These are phyloP conservation scores for Encephalitozoon intestinalis DNA, from an alignment of 371 early-diverging fungal species.

Conservation along the genomic window DNA sequence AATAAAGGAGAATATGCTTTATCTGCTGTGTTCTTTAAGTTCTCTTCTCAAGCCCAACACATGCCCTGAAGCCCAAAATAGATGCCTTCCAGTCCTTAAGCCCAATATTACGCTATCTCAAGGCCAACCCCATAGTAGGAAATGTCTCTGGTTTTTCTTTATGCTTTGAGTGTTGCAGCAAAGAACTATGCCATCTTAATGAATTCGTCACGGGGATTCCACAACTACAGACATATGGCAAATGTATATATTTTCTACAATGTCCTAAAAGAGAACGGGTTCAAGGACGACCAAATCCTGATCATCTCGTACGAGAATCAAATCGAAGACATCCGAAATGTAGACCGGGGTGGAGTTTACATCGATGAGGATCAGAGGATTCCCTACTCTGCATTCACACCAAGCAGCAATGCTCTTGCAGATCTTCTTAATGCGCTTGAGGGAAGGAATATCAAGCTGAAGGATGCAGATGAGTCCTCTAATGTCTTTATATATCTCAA, in stretches of 20 bases:
- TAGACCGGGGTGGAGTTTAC: neutral
- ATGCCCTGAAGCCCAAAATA: neutral
- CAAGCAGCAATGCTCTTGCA: slow-evolving; percentile 5
- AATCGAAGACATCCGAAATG: slow-evolving; percentile 27
- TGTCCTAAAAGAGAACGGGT: slow-evolving; percentile 4
- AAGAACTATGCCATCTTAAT: slow-evolving; percentile 26
- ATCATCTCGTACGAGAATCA: slow-evolving; percentile 11
- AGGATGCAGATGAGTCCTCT: slow-evolving; percentile 32
- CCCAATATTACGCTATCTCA: neutral
- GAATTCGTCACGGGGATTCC: slow-evolving; percentile 18
- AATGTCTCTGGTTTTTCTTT: neutral
- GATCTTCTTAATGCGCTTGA: slow-evolving; percentile 51
- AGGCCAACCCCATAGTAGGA: neutral
- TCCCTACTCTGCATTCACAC: slow-evolving; percentile 13
- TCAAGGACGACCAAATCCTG: neutral
- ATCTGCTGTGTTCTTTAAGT: neutral
- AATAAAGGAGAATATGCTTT: neutral
- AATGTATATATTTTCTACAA: slow-evolving; percentile 21
- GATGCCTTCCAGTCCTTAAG: neutral
- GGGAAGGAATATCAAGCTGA: slow-evolving; percentile 40
- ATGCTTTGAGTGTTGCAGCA: neutral
- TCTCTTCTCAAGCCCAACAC: neutral
- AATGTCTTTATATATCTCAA: slow-evolving; percentile 58
- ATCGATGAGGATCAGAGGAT: slow-evolving; percentile 20
- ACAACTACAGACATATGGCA: slow-evolving; percentile 37